Base-by-base conservation (phyloP, 1,139 yeast genomes). In the Yamadazyma epiphylla region DNA sequence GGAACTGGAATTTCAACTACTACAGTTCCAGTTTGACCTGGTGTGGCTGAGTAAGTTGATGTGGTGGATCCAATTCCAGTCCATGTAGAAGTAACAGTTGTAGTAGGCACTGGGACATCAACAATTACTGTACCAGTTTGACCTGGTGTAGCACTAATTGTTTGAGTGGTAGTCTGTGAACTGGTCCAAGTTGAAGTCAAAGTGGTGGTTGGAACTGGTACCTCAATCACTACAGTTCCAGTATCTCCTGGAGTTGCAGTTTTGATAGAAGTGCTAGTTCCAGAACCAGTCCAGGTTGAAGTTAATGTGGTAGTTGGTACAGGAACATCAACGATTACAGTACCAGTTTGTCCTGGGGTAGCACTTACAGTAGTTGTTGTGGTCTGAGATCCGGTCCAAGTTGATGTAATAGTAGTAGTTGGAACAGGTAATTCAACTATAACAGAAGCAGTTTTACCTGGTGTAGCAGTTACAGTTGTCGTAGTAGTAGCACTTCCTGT, bases 1-100 rank as follows among this genome's bases (percentile, higher is more conserved):
- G 32, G 49, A n/a, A 38, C 33, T 7, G 56, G 54, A 7, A 39
- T 42, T 5, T 36, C 40, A 8, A 43, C 36, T 4, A 40, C 19
- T 15, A 51, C 46, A 8, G 48, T 35, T 8, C 32, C 49, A n/a
- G 43, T 42, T 7, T 37, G 41, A 10, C 41, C 41, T 13, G 37
- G 29, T 11, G 37, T 25, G 1, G 35, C 43, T 13, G 37, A 16
- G 5, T 15, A 13, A 2, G 41, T 35, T 2, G 30, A 8, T 5
- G 26, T 24, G 10, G 26, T 14, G 5, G 15, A 23, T 5, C 8
- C 12, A 4, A 34, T 14, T 5, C 34, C 34, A 16, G 35, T 24
- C 42, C 44, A 39, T 11, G 31, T 29, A 12, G 15, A 9, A 13
- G 13, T 27, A 14, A 11, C 10, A 4, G 34, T 28, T 15, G 24